Percentiles rank a stretch among this genome's conserved stretches.
Conservation (phyloP, 2,329 filamentous ascomycete species). For the Colletotrichum sojae region DNA sequence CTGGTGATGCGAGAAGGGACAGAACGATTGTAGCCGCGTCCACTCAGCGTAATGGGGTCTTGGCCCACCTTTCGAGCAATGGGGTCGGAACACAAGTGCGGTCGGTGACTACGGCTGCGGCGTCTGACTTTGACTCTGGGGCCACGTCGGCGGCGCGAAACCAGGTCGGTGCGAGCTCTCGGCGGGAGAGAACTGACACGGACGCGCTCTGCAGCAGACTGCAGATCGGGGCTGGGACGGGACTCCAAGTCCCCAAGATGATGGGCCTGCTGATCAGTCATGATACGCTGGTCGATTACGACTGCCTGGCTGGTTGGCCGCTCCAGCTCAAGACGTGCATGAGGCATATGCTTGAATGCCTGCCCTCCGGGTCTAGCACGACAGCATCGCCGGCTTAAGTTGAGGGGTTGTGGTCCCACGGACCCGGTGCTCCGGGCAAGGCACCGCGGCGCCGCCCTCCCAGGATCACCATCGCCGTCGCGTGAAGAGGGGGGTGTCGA, state of each 20-base stretch:
- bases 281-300: conserved; percentile 13
- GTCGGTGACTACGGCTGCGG: conserved; percentile 15
- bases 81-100: neutral
- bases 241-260: neutral
- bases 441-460: neutral
- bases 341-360: conserved; percentile 21
- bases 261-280: conserved; percentile 9
- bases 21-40: too few relatives aligned
- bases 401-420: conserved; percentile 25
- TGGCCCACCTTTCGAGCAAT: too few relatives aligned
- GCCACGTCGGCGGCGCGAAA: conserved; percentile 25
- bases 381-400: conserved; percentile 17
- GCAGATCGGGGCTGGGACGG: conserved; percentile 22
- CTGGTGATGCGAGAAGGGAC: conserved; percentile 6
- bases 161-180: conserved; percentile 16
- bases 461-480: conserved; percentile 32
- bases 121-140: neutral
- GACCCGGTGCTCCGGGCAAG: conserved; percentile 33
- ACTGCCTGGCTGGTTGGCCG: conserved; percentile 1
- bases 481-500: conserved; percentile 21
- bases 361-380: conserved; percentile 10
- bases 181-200: conserved; percentile 7
- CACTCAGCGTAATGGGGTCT: too few relatives aligned
- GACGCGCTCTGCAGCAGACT: neutral
- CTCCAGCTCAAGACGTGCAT: conserved; percentile 27